Conservation (phyloP, 2,329 filamentous ascomycete genomes). For the Neofusicoccum cordaticola region DNA sequence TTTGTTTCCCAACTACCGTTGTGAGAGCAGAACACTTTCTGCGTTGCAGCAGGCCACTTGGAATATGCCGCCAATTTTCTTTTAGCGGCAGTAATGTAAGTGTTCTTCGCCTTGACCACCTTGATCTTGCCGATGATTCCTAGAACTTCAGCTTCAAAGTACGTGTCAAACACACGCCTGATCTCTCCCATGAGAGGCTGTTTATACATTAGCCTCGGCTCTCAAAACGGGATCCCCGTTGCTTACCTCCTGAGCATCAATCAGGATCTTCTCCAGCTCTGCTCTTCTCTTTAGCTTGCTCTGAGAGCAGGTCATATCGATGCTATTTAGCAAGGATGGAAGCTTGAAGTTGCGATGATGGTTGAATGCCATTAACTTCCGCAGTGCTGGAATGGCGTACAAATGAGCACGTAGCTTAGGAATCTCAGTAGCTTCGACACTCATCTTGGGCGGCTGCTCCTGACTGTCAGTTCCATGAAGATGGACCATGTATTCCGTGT, state of each 20-base stretch:
- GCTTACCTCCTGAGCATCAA: not conserved
- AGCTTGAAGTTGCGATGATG: slow-evolving; percentile 15
- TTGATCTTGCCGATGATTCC: no score
- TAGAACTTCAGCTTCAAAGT: no score
- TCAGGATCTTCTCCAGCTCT: slow-evolving; percentile 9
- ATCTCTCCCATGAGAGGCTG: no score
- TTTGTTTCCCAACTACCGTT: slow-evolving; percentile 2
- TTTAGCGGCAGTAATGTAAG: no score
- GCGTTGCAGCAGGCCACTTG: not conserved
- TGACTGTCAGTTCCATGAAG: slow-evolving; percentile 14
- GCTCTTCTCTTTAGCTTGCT: slow-evolving; percentile 20
- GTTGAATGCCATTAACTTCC: slow-evolving; percentile 17
- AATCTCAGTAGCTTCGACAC: slow-evolving; percentile 21
- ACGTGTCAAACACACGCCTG: no score
- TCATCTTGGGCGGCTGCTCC: slow-evolving; percentile 13
- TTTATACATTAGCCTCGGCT: no score
- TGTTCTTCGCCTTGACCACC: no score
- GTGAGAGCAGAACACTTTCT: not conserved
- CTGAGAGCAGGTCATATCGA: slow-evolving; percentile 24
- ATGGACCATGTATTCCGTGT: slow-evolving; percentile 23
- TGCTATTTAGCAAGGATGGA: slow-evolving; percentile 19
- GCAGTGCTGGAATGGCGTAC: slow-evolving; percentile 19
- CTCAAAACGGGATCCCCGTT: no score
- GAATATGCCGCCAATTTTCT: no score
- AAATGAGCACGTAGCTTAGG: slow-evolving; percentile 21